Base-by-base conservation (phyloP, 768 basidiomycete species). In the Mycena kentingensis region DNA sequence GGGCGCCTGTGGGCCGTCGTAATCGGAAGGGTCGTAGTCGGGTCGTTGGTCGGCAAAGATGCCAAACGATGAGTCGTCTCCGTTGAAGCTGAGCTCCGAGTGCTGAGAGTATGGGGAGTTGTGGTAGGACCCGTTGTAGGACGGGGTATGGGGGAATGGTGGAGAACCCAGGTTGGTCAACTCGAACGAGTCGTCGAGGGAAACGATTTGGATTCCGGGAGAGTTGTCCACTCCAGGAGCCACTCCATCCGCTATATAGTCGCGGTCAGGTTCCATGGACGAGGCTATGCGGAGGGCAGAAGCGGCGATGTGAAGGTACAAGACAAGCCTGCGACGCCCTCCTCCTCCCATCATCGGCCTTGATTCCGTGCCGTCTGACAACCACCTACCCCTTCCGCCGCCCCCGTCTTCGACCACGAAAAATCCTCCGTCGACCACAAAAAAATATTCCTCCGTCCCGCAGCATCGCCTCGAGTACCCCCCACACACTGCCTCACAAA, bases 11-110 rank as follows among this genome's bases (percentile, higher is more conserved):
- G 86, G 83, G 4, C 71, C 63, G 70, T 91, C 89, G 75, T 81
- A 90, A 50, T 90, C 85, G 25, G 79, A 67, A 4, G 89, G 88
- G 65, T 90, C 82, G 78, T 91, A 90, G 26, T 83, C 84, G 46
- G 64, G 67, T 69, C 61, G 69, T 34, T 79, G 74, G 49, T 78
- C 78, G 26, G 73, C 73, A 34, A 86, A 80, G 53, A 87, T 65
- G 46, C 68, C 69, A 48, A 82, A 77, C 54, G 69, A 55, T 19
- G 80, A 79, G 27, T 73, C 67, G 10, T 77, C 80, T n/a, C 70
- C 76, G 49, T 73, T 73, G 49, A 77, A 78, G 51, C 70, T 74
- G 18, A 87, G 83, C n/a, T 90, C 88, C 3, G 87, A 87, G 59
- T 81, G 75, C 46, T 68, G 73, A 5, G 86, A 87, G 66, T 77